Evolutionary conservation across 1,284 basidiomycete species (phyloP).

Genomic region (Tilletia horrida): DNA sequence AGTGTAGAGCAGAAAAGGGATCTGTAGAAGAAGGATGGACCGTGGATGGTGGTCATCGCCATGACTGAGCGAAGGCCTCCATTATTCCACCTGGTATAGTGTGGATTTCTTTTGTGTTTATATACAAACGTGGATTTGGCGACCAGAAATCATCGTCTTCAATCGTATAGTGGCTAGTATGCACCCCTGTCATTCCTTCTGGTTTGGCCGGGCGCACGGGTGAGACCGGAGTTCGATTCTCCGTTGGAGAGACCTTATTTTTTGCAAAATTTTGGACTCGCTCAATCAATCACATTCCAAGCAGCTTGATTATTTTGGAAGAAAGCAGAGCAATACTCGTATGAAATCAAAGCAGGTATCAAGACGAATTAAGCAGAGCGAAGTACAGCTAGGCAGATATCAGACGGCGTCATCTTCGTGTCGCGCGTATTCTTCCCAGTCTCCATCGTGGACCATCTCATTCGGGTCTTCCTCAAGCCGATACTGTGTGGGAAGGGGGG

Average conservation of each 20-base stretch:
- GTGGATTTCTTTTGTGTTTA: background rate
- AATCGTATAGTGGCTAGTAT: slow-evolving; percentile 19
- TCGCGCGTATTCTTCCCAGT: slow-evolving; percentile 3
- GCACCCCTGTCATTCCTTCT: slow-evolving; percentile 4
- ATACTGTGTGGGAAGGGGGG: background rate
- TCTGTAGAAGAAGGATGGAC: no score
- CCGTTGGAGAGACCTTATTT: slow-evolving; percentile 8
- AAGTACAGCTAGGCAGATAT: no score
- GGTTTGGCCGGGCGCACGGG: background rate
- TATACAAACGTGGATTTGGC: background rate
- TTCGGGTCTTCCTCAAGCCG: slow-evolving; percentile 1
- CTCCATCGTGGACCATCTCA: slow-evolving; percentile 13
- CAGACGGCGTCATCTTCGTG: slow-evolving; percentile 7
- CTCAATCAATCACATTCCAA: no score
- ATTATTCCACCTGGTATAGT: no score
- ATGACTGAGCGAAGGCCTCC: no score
- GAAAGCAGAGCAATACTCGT: no score
- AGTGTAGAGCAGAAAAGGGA: no score
- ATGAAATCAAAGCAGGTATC: no score
- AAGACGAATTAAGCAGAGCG: no score
- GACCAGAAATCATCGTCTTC: background rate
- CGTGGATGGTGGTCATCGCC: no score
- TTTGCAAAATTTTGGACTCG: background rate
- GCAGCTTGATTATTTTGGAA: no score
- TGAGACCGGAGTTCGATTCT: slow-evolving; percentile 18